Conservation (phyloP, 2,329 filamentous ascomycete genomes). For the Corinectria fuckeliana region DNA sequence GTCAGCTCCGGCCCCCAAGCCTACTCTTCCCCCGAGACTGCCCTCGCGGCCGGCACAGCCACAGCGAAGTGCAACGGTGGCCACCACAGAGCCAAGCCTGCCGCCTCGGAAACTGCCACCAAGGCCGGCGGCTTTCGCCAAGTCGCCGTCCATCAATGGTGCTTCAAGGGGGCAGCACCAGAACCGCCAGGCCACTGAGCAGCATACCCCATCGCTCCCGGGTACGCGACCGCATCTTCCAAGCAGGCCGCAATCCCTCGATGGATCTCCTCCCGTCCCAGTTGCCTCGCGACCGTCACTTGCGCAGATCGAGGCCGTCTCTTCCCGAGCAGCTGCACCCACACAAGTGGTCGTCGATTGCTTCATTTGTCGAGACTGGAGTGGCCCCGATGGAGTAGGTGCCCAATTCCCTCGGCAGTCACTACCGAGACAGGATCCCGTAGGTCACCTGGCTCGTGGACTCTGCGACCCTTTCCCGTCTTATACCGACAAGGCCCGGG, state of each 20-base stretch:
- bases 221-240: conserved; percentile 26
- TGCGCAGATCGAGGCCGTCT: conserved; percentile 57
- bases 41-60: conserved; percentile 55
- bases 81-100: conserved; percentile 14
- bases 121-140: conserved; percentile 21
- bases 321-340: conserved; percentile 41
- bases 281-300: conserved; percentile 58
- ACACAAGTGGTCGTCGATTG: conserved; percentile 56
- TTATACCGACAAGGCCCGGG: conserved; percentile 87
- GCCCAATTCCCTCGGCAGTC: conserved; percentile 75
- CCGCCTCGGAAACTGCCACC: conserved; percentile 27
- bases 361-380: conserved; percentile 87
- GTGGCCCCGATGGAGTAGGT: conserved; percentile 78
- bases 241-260: conserved; percentile 30
- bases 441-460: conserved; percentile 77
- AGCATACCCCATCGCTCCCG: conserved; percentile 22
- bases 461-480: conserved; percentile 83
- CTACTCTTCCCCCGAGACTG: conserved; percentile 56
- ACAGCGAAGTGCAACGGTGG: conserved; percentile 19
- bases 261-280: conserved; percentile 60
- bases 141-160: conserved; percentile 25
- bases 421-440: conserved; percentile 69
- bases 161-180: conserved; percentile 11
- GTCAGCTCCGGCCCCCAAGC: conserved; percentile 34
- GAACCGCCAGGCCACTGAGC: conserved; percentile 12